Evolutionary conservation across 2,329 filamentous ascomycete genomes (phyloP).

Genomic region (Chaetomiaceae sp.): DNA sequence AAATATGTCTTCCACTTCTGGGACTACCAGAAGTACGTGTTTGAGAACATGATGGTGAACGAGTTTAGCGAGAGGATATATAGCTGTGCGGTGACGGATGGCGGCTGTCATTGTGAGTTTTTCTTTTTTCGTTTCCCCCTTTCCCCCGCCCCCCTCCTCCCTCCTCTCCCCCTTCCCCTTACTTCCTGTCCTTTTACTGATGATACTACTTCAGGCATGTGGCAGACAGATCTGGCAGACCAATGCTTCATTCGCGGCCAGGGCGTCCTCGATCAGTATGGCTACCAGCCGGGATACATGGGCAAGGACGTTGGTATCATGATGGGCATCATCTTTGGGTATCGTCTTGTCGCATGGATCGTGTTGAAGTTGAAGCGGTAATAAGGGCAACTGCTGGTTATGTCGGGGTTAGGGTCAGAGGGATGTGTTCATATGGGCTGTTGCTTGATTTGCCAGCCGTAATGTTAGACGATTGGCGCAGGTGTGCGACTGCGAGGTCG

Average conservation of each 20-base stretch:
- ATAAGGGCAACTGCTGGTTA: background rate
- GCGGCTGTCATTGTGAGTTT: constrained; percentile 52
- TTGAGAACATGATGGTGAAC: constrained; percentile 91
- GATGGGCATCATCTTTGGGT: constrained; percentile 69
- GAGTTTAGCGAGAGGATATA: constrained; percentile 68
- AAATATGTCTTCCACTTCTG: constrained; percentile 85
- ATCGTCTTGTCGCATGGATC: constrained; percentile 64
- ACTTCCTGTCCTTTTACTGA: background rate
- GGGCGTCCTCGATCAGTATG: constrained; percentile 66
- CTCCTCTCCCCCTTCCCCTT: too few relatives aligned
- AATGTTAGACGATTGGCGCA: too few relatives aligned
- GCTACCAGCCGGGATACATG: constrained; percentile 58
- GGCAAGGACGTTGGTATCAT: constrained; percentile 74
- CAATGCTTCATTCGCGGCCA: constrained; percentile 68
- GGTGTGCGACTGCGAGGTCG: too few relatives aligned
- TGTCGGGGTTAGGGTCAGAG: too few relatives aligned
- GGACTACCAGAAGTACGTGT: constrained; percentile 82
- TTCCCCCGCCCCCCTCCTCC: background rate
- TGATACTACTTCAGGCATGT: constrained; percentile 51
- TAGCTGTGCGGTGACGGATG: constrained; percentile 42
- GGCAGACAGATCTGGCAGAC: constrained; percentile 54
- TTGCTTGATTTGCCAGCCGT: too few relatives aligned
- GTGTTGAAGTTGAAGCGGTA: constrained; percentile 44
- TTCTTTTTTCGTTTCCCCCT: background rate
- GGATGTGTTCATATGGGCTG: too few relatives aligned